Conservation (phyloP, 2,329 filamentous ascomycete genomes). For the Graphium sp. region DNA sequence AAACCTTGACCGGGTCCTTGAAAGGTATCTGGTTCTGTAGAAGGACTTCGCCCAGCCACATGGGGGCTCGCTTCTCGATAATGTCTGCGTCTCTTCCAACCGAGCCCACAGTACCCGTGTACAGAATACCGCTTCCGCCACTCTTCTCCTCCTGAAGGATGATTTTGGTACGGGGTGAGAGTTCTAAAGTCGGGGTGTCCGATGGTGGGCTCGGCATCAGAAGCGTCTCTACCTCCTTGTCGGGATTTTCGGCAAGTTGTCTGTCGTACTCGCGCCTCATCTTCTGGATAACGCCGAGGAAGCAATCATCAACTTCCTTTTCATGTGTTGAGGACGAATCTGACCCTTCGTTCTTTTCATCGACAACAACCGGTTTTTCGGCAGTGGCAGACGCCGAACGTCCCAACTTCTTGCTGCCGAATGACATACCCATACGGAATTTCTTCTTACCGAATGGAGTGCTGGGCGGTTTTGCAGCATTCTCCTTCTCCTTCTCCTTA, state of each 20-base stretch:
- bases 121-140: slow-evolving; percentile 66
- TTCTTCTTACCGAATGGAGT: slow-evolving; percentile 76
- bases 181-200: slow-evolving; percentile 62
- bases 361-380: slow-evolving; percentile 55
- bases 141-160: slow-evolving; percentile 54
- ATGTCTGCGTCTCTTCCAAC: slow-evolving; percentile 63
- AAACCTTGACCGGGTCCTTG: slow-evolving; percentile 95
- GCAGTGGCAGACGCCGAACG: slow-evolving; percentile 43
- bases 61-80: slow-evolving; percentile 73
- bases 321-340: slow-evolving; percentile 44
- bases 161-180: slow-evolving; percentile 48
- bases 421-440: slow-evolving; percentile 57
- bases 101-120: slow-evolving; percentile 70
- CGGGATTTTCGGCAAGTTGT: slow-evolving; percentile 36
- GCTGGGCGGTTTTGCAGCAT: slow-evolving; percentile 37
- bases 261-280: slow-evolving; percentile 61
- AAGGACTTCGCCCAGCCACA: slow-evolving; percentile 84
- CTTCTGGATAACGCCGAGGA: slow-evolving; percentile 55
- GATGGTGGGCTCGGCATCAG: slow-evolving; percentile 53
- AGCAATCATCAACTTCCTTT: slow-evolving; percentile 59
- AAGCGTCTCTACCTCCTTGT: slow-evolving; percentile 38
- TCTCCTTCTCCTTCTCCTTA: slow-evolving; percentile 24
- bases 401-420: slow-evolving; percentile 70
- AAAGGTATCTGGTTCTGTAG: slow-evolving; percentile 64
- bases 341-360: slow-evolving; percentile 62